phyloP scores from a whole-genome alignment of 768 basidiomycete genomes.

The Suillus tomentosus region DNA sequence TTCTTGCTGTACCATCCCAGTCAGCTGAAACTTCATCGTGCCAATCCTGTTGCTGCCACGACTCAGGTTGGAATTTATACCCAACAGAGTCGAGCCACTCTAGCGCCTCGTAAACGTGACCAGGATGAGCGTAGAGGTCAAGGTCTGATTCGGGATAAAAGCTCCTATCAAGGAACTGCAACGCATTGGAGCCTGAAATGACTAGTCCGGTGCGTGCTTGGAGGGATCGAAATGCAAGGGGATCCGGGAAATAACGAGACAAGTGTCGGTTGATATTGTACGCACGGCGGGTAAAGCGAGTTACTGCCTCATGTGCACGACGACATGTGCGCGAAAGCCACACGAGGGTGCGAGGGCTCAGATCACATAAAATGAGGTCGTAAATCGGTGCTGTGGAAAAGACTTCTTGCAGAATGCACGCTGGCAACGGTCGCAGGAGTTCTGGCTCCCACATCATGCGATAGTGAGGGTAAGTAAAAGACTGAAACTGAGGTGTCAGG shows the following conservation, averaged over 20 bases:
- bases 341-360: slow-evolving; percentile 30
- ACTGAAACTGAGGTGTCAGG: not conserved
- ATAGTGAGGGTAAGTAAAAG: not conserved
- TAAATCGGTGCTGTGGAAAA: slow-evolving; percentile 25
- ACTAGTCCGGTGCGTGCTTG: slow-evolving; percentile 46
- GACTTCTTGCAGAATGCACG: not conserved
- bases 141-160: slow-evolving; percentile 51
- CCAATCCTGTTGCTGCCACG: slow-evolving; percentile 16
- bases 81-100: slow-evolving; percentile 33
- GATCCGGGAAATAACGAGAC: slow-evolving; percentile 37
- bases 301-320: slow-evolving; percentile 17
- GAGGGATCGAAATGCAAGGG: slow-evolving; percentile 43
- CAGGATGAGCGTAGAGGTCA: slow-evolving; percentile 48
- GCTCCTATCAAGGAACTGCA: slow-evolving; percentile 51
- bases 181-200: slow-evolving; percentile 54
- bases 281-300: slow-evolving; percentile 26
- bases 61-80: slow-evolving; percentile 29
- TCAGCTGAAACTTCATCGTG: slow-evolving; percentile 9
- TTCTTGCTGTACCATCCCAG: slow-evolving; percentile 23
- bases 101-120: slow-evolving; percentile 33
- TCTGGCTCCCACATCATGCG: not conserved
- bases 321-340: slow-evolving; percentile 27
- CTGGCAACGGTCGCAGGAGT: not conserved
- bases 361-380: slow-evolving; percentile 20
- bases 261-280: slow-evolving; percentile 41